Percentiles rank a stretch among this genome's conserved stretches.
These are phyloP conservation scores for Omphalotus olearius DNA, from an alignment of 1,284 basidiomycete species.

Conservation along the genomic window DNA sequence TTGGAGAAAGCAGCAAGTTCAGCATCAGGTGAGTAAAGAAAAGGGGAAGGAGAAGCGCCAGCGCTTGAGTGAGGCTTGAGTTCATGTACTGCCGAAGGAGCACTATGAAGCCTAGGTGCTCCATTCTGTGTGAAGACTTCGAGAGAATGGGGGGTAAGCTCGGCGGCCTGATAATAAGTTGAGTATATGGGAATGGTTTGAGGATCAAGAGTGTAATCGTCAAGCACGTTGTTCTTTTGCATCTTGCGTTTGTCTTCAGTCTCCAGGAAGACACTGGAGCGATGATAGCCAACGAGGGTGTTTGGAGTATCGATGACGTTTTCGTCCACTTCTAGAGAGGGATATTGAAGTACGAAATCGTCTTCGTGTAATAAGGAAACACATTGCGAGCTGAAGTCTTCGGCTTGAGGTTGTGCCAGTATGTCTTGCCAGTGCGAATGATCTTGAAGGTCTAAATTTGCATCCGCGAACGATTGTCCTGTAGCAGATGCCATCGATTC, in stretches of 20 bases:
- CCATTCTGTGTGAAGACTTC: not conserved
- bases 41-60: not conserved
- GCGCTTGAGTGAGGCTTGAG: not conserved
- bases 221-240: not conserved
- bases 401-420: no score
- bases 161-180: not conserved
- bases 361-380: not conserved
- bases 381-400: no score
- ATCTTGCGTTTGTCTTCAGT: not conserved
- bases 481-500: no score
- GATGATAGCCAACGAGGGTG: no score
- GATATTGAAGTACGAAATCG: not conserved
- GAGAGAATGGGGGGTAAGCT: not conserved
- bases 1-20: conserved; percentile 1
- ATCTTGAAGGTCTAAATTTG: no score
- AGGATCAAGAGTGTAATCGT: not conserved
- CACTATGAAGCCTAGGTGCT: no score
- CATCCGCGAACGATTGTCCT: no score
- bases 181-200: not conserved
- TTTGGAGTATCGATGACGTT: no score
- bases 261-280: no score
- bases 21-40: not conserved
- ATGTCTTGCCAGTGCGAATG: no score
- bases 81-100: no score
- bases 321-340: not conserved